Evolutionary conservation across 768 basidiomycete genomes (phyloP).

Genomic region (Amyloporia xantha): DNA sequence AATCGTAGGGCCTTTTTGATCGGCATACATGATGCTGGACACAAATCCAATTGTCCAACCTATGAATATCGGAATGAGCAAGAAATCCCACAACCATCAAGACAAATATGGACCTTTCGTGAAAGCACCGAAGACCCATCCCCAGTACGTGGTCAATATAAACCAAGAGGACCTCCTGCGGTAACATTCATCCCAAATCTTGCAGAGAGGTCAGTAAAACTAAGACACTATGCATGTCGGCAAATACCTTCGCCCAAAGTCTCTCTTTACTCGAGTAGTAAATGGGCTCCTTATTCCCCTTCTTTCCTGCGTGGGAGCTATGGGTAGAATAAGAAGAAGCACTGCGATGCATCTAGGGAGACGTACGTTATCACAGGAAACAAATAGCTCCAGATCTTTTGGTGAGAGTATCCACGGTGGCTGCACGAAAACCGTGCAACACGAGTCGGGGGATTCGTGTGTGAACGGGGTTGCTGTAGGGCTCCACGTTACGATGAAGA

Average conservation of each 20-base stretch:
- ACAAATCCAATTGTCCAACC: slow-evolving; percentile 19
- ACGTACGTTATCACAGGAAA: slow-evolving; percentile 11
- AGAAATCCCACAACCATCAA: not conserved
- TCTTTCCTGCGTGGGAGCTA: too few species aligned
- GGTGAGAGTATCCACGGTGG: slow-evolving; percentile 34
- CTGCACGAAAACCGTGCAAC: slow-evolving; percentile 25
- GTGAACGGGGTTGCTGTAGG: not conserved
- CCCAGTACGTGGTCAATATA: slow-evolving; percentile 36
- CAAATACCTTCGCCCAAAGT: slow-evolving; percentile 24
- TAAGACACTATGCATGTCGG: not conserved
- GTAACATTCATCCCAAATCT: slow-evolving; percentile 37
- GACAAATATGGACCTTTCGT: slow-evolving; percentile 30
- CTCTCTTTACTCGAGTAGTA: slow-evolving; percentile 10
- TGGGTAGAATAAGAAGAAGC: too few species aligned
- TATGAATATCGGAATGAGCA: slow-evolving; percentile 3
- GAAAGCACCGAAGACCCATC: slow-evolving; percentile 40
- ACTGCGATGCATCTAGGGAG: too few species aligned
- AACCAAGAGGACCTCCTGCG: slow-evolving; percentile 31
- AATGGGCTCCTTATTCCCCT: not conserved
- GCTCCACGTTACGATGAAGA: slow-evolving; percentile 26
- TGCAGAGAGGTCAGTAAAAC: not conserved
- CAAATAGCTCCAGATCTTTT: slow-evolving; percentile 30
- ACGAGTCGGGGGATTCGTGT: not conserved
- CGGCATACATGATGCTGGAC: slow-evolving; percentile 7
- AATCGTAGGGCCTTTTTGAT: slow-evolving; percentile 15